Evolutionary conservation across 768 basidiomycete genomes (phyloP).

Genomic region (Solioccasus polychromus): DNA sequence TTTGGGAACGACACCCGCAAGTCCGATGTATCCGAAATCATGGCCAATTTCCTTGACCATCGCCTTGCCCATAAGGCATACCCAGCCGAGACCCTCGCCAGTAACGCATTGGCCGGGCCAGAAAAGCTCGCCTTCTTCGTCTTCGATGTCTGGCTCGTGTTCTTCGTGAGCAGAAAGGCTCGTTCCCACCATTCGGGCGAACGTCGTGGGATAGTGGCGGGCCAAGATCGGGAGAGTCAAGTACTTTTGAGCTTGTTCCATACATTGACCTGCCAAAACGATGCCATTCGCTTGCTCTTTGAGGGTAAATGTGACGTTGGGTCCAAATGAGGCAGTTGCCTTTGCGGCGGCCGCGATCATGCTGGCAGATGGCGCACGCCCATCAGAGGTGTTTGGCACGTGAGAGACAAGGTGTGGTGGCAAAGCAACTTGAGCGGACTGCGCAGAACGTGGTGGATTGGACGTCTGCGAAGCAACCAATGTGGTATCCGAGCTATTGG

Average conservation of each 20-base stretch:
- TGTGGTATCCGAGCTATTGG: slow-evolving; percentile 27
- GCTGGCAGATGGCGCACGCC: slow-evolving; percentile 24
- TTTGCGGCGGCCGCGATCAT: slow-evolving; percentile 33
- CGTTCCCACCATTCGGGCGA: slow-evolving; percentile 67
- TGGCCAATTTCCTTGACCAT: slow-evolving; percentile 84
- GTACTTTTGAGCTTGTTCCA: slow-evolving; percentile 47
- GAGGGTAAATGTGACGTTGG: slow-evolving; percentile 21
- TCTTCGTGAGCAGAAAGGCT: slow-evolving; percentile 64
- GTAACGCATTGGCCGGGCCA: slow-evolving; percentile 75
- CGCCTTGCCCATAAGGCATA: slow-evolving; percentile 82
- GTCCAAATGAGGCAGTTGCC: slow-evolving; percentile 28
- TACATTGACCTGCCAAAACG: slow-evolving; percentile 40
- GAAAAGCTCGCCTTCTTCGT: slow-evolving; percentile 82
- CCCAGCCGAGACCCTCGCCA: slow-evolving; percentile 81
- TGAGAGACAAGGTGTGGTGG: slow-evolving; percentile 34
- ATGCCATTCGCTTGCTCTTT: slow-evolving; percentile 36
- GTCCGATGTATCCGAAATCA: slow-evolving; percentile 67
- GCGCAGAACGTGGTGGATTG: slow-evolving; percentile 26
- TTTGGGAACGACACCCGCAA: slow-evolving; percentile 71
- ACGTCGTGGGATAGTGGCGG: slow-evolving; percentile 73
- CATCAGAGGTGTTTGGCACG: slow-evolving; percentile 28
- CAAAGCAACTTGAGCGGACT: slow-evolving; percentile 38
- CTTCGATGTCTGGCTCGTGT: slow-evolving; percentile 78
- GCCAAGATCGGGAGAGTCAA: slow-evolving; percentile 67
- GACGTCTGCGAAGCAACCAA: slow-evolving; percentile 25